Base-by-base conservation (phyloP, 768 basidiomycete genomes). In the Strobilomyces dryophilus region DNA sequence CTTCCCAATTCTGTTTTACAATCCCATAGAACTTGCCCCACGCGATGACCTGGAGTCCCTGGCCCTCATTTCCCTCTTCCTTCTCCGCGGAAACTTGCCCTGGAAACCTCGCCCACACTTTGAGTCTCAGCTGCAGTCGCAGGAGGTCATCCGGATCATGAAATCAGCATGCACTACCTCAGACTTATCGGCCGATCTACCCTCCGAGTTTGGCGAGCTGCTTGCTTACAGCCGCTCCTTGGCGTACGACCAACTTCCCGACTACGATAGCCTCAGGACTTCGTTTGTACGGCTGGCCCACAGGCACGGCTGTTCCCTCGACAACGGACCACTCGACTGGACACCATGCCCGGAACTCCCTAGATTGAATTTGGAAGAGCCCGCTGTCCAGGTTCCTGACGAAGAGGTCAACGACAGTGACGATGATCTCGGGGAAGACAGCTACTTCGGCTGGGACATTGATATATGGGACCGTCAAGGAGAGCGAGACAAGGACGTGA, bases 41-140 rank as follows among this genome's bases (percentile, higher is more conserved):
- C 43, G 43, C 15, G 50, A 51, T 37, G 50, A 51, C 35, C 43
- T 51, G 17, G 50, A 51, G 35, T 51, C 50, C 26, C 27, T 51
- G 10, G 50, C 50, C 8, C 7, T 29, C 26, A 3, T 45, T 1
- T 26, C 50, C 27, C 20, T 51, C 35, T 51, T 31, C 27, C 50
- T 51, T 45, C 43, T 51, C 24, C 50, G 50, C 26, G 43, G 50
- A 29, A 51, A 31, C 27, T 15, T 51, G 1, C 50, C 50, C 6
- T 51, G 50, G 50, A 51, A 45, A 31, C 50, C 50, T 20, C 50
- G 43, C 43, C 50, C 50, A 3, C 34, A n/a, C 14, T 1, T 2
- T 10, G 50, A 51, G 35, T 43, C 43, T 17, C 26, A 14, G 15
- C 29, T 51, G 15, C 43, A 3, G 11, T 51, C 50, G 14, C 50